These are phyloP conservation scores for Fragilariopsis cylindrus DNA, from an alignment of 108 stramenopile genomes.

Conservation along the genomic window DNA sequence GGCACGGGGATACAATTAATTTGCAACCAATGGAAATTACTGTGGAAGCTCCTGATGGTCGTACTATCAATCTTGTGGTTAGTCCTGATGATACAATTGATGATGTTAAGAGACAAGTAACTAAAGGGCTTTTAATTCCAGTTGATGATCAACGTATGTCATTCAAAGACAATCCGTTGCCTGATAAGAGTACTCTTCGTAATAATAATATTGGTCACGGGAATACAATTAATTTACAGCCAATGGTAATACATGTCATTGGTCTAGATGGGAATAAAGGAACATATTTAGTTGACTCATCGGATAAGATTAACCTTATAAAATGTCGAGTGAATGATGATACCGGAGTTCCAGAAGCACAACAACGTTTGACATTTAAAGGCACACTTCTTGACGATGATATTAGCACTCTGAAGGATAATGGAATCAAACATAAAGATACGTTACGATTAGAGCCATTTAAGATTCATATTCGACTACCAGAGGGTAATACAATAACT, in stretches of 20 bases:
- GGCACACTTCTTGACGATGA: constrained; percentile 6
- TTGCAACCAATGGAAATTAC: constrained; percentile 32
- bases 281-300: constrained; percentile 14
- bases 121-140: constrained; percentile 22
- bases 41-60: constrained; percentile 21
- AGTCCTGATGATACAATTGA: constrained; percentile 21
- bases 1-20: constrained; percentile 17
- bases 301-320: constrained; percentile 10
- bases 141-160: constrained; percentile 25
- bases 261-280: constrained; percentile 16
- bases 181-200: constrained; percentile 11
- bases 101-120: constrained; percentile 19
- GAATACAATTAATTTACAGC: constrained; percentile 21
- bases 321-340: constrained; percentile 14
- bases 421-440: constrained; percentile 20
- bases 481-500: constrained; percentile 14
- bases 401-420: constrained; percentile 7
- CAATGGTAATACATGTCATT: constrained; percentile 40
- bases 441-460: constrained; percentile 19
- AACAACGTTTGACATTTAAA: constrained; percentile 25
- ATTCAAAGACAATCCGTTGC: constrained; percentile 16
- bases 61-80: constrained; percentile 7
- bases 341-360: not conserved
- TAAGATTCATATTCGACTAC: constrained; percentile 10
- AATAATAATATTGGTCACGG: constrained; percentile 28